A percentile compares a stretch with the other conserved stretches of the same genome.
Conservation (phyloP, 495 filamentous ascomycete species). For the Wilcoxina mikolae region DNA sequence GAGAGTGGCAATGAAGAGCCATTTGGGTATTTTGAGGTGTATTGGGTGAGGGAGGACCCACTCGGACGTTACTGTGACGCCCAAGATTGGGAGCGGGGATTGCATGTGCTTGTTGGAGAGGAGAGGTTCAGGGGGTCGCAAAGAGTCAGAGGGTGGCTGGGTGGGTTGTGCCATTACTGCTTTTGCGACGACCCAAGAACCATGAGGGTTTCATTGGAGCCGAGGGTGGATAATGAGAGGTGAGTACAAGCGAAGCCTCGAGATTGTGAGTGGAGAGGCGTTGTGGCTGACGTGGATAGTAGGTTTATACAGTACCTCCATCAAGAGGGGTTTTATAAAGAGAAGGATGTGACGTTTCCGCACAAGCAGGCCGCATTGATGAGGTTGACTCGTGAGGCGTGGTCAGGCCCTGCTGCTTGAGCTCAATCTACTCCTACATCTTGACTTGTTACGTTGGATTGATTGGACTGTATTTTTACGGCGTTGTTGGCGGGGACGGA, state of each 20-base stretch:
- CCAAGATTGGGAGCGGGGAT: constrained; percentile 70
- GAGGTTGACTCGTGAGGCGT: constrained; percentile 64
- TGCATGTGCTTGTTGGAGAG: constrained; percentile 83
- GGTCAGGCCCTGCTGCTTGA: constrained; percentile 48
- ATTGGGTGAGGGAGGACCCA: constrained; percentile 92
- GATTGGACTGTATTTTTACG: too few species aligned
- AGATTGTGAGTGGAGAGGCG: neutral
- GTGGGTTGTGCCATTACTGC: constrained; percentile 60
- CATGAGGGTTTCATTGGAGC: constrained; percentile 68
- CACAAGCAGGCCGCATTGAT: constrained; percentile 88
- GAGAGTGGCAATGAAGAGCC: constrained; percentile 46
- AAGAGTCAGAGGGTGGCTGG: constrained; percentile 65
- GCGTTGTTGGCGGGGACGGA: too few species aligned
- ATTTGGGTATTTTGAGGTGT: constrained; percentile 95
- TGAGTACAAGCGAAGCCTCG: constrained; percentile 33
- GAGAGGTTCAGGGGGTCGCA: constrained; percentile 73
- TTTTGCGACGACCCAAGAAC: constrained; percentile 71
- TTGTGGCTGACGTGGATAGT: neutral
- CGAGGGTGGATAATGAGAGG: constrained; percentile 82
- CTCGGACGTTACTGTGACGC: constrained; percentile 43
- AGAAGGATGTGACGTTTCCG: constrained; percentile 73
- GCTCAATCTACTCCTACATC: too few species aligned
- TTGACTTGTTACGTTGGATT: too few species aligned
- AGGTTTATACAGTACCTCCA: constrained; percentile 70
- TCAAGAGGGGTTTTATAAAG: constrained; percentile 68